A percentile compares a stretch with the other conserved stretches of the same genome.
phyloP scores from a whole-genome alignment of 768 basidiomycete species.

The Tricholoma bakamatsutake region DNA sequence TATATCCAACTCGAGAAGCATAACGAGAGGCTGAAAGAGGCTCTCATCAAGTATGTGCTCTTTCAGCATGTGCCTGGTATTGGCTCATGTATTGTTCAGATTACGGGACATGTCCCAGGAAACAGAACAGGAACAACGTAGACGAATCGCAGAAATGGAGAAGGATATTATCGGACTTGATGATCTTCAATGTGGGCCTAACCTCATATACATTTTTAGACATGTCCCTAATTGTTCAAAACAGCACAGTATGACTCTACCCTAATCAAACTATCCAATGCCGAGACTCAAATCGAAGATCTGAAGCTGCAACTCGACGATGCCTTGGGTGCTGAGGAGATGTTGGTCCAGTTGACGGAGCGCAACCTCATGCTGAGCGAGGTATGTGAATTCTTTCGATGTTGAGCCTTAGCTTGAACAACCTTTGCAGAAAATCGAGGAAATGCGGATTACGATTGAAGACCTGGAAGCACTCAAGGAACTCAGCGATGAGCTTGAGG shows the following conservation, averaged over 20 bases:
- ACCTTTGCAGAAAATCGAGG: conserved; percentile 80
- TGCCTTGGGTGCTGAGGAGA: conserved; percentile 91
- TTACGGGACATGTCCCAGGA: conserved; percentile 87
- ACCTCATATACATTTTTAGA: not conserved
- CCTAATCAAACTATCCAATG: conserved; percentile 76
- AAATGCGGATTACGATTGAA: conserved; percentile 94
- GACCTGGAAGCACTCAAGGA: conserved; percentile 95
- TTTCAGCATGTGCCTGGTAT: not conserved
- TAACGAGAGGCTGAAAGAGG: conserved; percentile 93
- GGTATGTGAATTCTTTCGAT: conserved; percentile 34
- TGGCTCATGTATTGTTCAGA: conserved; percentile 30
- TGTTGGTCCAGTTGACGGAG: conserved; percentile 93
- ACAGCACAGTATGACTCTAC: conserved; percentile 76
- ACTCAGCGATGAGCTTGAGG: conserved; percentile 94
- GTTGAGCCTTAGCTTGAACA: not conserved
- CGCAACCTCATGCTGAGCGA: conserved; percentile 89
- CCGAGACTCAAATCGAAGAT: conserved; percentile 89
- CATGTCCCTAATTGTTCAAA: conserved; percentile 5
- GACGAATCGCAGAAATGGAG: conserved; percentile 82
- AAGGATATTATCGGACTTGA: conserved; percentile 76
- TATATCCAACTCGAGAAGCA: conserved; percentile 93
- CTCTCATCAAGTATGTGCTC: conserved; percentile 61
- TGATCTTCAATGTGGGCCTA: conserved; percentile 67
- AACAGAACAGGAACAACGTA: conserved; percentile 78
- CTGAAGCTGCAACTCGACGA: conserved; percentile 93